phyloP scores from a whole-genome alignment of 768 basidiomycete species.

The Hygrophorus pudorinus region DNA sequence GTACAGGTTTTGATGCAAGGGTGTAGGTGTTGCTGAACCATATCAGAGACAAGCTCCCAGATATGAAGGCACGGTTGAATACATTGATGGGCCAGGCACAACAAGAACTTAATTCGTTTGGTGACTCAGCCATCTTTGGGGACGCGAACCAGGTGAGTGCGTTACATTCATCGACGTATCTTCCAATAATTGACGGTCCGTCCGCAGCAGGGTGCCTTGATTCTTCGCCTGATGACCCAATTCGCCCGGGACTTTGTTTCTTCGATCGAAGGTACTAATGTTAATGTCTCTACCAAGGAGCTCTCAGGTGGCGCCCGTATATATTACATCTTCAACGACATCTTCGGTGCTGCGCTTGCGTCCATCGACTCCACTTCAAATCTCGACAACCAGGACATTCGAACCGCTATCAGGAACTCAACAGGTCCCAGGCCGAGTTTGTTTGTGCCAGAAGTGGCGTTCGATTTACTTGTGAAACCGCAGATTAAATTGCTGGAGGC shows the following conservation, averaged over 20 bases:
- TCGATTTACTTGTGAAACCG: conserved; percentile 93
- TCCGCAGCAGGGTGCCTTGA: conserved; percentile 69
- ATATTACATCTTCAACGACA: conserved; percentile 99
- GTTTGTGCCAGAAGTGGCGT: conserved; percentile 95
- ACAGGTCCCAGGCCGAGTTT: conserved; percentile 94
- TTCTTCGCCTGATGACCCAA: conserved; percentile 96
- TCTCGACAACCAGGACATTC: conserved; percentile 88
- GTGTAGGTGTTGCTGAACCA: conserved; percentile 88
- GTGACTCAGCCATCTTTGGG: conserved; percentile 85
- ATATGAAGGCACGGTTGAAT: conserved; percentile 98
- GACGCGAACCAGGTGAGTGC: conserved; percentile 71
- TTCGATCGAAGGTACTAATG: conserved; percentile 93
- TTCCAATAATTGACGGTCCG: conserved; percentile 6
- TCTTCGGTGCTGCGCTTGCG: conserved; percentile 87
- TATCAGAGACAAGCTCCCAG: conserved; percentile 96
- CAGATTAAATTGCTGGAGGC: conserved; percentile 95
- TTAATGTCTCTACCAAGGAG: conserved; percentile 96
- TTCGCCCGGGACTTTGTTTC: conserved; percentile 96
- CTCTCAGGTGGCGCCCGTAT: conserved; percentile 96
- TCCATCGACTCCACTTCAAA: conserved; percentile 87
- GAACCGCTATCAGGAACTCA: conserved; percentile 96
- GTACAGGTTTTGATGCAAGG: background rate
- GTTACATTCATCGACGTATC: conserved; percentile 5
- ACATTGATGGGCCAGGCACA: conserved; percentile 99
- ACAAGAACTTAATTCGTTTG: conserved; percentile 95